Conservation (phyloP, 2,329 filamentous ascomycete genomes). For the Ceratocystis lukuohia region DNA sequence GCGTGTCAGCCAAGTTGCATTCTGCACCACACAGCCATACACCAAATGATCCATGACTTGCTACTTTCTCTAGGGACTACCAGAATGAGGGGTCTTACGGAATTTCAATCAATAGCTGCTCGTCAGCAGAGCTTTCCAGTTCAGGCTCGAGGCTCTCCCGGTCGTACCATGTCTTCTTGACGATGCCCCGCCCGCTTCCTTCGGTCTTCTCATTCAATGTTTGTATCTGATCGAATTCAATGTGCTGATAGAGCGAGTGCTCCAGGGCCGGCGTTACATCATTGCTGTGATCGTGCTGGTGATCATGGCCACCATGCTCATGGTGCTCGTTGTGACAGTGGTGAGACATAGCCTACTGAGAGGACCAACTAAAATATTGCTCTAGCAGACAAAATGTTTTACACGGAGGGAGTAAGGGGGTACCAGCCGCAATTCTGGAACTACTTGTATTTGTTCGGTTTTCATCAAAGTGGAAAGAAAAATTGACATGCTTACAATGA, state of each 20-base stretch:
- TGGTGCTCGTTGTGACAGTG: constrained; percentile 41
- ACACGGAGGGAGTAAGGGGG: too few relatives aligned
- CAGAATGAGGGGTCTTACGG: constrained; percentile 44
- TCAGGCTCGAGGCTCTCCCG: constrained; percentile 58
- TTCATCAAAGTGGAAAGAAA: too few relatives aligned
- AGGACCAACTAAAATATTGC: background rate
- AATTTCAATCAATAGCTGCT: constrained; percentile 84
- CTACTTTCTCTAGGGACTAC: too few relatives aligned
- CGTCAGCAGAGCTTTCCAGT: constrained; percentile 74
- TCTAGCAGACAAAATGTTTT: background rate
- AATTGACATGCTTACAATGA: too few relatives aligned
- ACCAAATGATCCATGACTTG: too few relatives aligned
- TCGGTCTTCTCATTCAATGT: constrained; percentile 69
- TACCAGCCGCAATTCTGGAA: too few relatives aligned
- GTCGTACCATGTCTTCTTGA: constrained; percentile 86
- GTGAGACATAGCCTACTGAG: constrained; percentile 29
- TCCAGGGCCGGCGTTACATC: constrained; percentile 87
- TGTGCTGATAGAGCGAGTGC: constrained; percentile 78
- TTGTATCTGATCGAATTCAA: constrained; percentile 72
- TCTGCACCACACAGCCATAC: too few relatives aligned
- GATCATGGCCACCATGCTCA: constrained; percentile 38
- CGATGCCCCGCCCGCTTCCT: constrained; percentile 57
- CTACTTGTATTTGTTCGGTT: too few relatives aligned
- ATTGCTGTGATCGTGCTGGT: constrained; percentile 74
- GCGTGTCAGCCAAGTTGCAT: constrained; percentile 3